These are phyloP conservation scores for Sporobolomyces phaffii DNA, from an alignment of 768 basidiomycete species.

Conservation along the genomic window DNA sequence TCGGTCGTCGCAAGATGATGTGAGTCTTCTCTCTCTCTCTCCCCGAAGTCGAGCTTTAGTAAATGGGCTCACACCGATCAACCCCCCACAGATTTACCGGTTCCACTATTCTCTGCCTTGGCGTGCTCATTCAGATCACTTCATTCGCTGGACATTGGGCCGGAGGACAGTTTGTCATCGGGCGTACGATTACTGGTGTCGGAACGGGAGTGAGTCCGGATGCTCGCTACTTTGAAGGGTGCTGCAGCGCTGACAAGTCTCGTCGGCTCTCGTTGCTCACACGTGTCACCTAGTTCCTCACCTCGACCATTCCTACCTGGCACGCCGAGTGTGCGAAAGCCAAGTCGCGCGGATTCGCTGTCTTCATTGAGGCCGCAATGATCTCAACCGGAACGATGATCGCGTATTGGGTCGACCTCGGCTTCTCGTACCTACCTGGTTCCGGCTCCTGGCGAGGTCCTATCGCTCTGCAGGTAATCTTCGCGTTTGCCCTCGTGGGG, in stretches of 20 bases:
- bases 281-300: no score
- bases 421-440: constrained; percentile 46
- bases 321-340: constrained; percentile 52
- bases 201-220: no score
- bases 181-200: constrained; percentile 37
- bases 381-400: constrained; percentile 32
- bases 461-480: constrained; percentile 51
- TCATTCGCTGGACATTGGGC: constrained; percentile 41
- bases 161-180: constrained; percentile 38
- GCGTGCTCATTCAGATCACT: constrained; percentile 49
- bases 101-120: constrained; percentile 47
- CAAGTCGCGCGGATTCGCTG: constrained; percentile 51
- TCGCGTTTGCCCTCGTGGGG: constrained; percentile 44
- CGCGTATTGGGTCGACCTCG: constrained; percentile 49
- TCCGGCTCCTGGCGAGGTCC: constrained; percentile 50
- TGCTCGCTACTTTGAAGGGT: no score
- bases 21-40: no score
- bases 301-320: constrained; percentile 51
- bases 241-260: no score
- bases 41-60: no score
- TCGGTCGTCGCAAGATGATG: constrained; percentile 47
- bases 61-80: no score
- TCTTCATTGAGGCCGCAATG: constrained; percentile 48
- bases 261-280: background rate
- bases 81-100: constrained; percentile 42